phyloP scores from a whole-genome alignment of 805 yeast species.

The Alloascoidea hylecoeti region DNA sequence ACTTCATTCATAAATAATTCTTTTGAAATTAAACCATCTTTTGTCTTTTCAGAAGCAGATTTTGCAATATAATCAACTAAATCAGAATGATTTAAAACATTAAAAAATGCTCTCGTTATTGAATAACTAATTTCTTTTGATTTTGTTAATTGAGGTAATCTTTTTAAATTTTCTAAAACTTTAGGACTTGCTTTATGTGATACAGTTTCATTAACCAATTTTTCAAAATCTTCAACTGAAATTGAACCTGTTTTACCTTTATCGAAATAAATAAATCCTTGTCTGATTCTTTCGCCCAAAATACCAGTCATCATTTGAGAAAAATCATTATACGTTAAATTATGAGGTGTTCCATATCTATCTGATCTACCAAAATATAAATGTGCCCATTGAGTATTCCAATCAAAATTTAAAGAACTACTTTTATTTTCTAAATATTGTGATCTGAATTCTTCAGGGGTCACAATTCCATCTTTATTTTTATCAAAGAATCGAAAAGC shows the following conservation, averaged over 20 bases:
- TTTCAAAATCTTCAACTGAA: constrained; percentile 23
- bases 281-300: constrained; percentile 30
- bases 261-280: constrained; percentile 25
- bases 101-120: constrained; percentile 26
- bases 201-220: constrained; percentile 20
- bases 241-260: constrained; percentile 21
- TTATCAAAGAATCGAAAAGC: constrained; percentile 30
- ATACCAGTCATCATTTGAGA: constrained; percentile 29
- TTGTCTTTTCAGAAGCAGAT: constrained; percentile 15
- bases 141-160: constrained; percentile 16
- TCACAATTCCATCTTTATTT: constrained; percentile 20
- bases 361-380: constrained; percentile 22
- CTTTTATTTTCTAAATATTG: constrained; percentile 20
- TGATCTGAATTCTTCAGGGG: constrained; percentile 23
- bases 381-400: constrained; percentile 25
- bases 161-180: constrained; percentile 20
- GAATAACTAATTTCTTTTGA: constrained; percentile 22
- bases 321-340: constrained; percentile 24
- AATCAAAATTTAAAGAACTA: constrained; percentile 24
- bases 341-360: constrained; percentile 18
- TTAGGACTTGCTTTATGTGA: constrained; percentile 25
- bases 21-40: constrained; percentile 21
- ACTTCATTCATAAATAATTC: constrained; percentile 22
- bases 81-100: constrained; percentile 24
- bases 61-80: constrained; percentile 22